Percentiles rank a stretch among this genome's conserved stretches.
Evolutionary conservation across 2,329 filamentous ascomycete genomes (phyloP).

Genomic region (Alternaria solani): DNA sequence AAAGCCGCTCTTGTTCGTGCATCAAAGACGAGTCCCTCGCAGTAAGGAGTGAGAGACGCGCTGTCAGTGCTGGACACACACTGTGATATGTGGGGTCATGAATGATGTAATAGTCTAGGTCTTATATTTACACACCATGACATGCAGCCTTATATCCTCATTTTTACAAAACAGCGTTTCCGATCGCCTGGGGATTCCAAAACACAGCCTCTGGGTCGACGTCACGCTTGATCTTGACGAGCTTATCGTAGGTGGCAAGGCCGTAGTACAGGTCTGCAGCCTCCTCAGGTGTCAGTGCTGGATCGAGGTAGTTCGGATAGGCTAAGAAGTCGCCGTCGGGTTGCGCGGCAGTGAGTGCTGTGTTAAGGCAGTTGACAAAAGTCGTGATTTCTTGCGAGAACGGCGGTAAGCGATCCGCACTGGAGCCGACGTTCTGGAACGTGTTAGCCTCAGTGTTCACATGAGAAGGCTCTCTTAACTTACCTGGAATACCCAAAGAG

Average conservation of each 20-base stretch:
- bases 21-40: too few relatives aligned
- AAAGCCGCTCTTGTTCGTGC: too few relatives aligned
- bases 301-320: slow-evolving; percentile 15
- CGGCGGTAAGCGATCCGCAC: slow-evolving; percentile 4
- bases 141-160: too few relatives aligned
- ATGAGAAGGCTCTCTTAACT: not conserved
- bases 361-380: slow-evolving; percentile 11
- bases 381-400: slow-evolving; percentile 4
- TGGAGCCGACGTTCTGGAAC: slow-evolving; percentile 7
- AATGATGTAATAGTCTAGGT: too few relatives aligned
- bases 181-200: slow-evolving; percentile 14
- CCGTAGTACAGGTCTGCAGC: slow-evolving; percentile 10
- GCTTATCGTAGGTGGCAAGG: slow-evolving; percentile 2
- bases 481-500: slow-evolving; percentile 14
- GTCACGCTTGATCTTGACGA: not conserved
- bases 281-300: slow-evolving; percentile 9
- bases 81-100: too few relatives aligned
- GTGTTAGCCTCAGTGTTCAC: too few relatives aligned
- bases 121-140: too few relatives aligned
- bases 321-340: slow-evolving; percentile 11
- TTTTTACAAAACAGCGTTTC: not conserved
- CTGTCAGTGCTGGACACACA: too few relatives aligned
- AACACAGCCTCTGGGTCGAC: slow-evolving; percentile 5
- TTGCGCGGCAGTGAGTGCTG: slow-evolving; percentile 6
- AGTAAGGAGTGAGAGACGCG: too few relatives aligned